A percentile compares a stretch with the other conserved stretches of the same genome.
Conservation (phyloP, 805 yeast genomes). For the Barnettozyma siamensis region DNA sequence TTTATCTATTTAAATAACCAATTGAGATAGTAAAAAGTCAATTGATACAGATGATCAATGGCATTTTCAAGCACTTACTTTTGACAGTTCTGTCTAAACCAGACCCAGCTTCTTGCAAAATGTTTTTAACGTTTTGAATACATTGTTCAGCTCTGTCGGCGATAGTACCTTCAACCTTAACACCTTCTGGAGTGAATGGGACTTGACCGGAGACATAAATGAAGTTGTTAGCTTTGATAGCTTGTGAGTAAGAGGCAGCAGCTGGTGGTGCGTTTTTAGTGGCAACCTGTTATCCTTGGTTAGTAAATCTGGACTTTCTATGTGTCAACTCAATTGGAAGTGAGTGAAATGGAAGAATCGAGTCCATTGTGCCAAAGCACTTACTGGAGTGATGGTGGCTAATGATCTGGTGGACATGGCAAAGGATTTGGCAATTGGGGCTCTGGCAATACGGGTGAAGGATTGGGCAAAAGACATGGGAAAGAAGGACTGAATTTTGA, state of each 20-base stretch:
- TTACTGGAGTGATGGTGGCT: slow-evolving; percentile 33
- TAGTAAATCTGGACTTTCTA: slow-evolving; percentile 11
- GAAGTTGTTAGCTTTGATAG: slow-evolving; percentile 83
- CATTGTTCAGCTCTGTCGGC: slow-evolving; percentile 75
- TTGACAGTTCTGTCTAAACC: slow-evolving; percentile 79
- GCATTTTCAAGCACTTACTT: slow-evolving; percentile 31
- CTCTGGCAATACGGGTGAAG: slow-evolving; percentile 20
- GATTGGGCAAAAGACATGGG: slow-evolving; percentile 23
- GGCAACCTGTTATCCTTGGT: slow-evolving; percentile 40
- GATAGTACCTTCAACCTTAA: slow-evolving; percentile 71
- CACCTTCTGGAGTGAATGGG: slow-evolving; percentile 79
- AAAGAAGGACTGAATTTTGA: not conserved
- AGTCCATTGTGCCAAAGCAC: slow-evolving; percentile 9
- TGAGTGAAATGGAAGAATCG: not conserved
- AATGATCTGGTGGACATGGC: slow-evolving; percentile 24
- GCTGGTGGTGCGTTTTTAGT: slow-evolving; percentile 89
- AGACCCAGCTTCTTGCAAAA: slow-evolving; percentile 82
- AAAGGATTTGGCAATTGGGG: slow-evolving; percentile 14
- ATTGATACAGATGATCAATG: not conserved
- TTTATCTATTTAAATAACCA: too few relatives aligned
- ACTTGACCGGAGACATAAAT: slow-evolving; percentile 94
- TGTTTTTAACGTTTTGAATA: slow-evolving; percentile 58
- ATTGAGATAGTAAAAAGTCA: too few relatives aligned
- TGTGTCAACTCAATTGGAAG: not conserved
- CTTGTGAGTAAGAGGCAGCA: slow-evolving; percentile 95